Evolutionary conservation across 192 early-diverging fungal species (phyloP).

Genomic region (Rhizophagus clarus): DNA sequence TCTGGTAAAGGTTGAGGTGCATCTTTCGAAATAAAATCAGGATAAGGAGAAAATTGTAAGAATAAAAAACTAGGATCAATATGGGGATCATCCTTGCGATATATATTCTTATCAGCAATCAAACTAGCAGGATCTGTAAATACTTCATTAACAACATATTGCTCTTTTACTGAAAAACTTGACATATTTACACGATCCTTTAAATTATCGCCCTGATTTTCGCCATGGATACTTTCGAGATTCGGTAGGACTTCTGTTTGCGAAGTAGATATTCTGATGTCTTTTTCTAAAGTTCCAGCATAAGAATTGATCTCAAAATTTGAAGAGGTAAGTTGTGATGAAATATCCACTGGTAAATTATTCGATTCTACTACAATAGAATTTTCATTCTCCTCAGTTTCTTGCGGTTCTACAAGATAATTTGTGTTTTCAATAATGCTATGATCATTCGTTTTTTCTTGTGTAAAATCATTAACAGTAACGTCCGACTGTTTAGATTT

Average conservation of each 20-base stretch:
- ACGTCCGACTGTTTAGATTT: not conserved
- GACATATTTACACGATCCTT: not conserved
- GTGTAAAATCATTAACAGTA: not conserved
- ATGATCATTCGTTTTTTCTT: not conserved
- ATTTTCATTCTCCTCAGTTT: not conserved
- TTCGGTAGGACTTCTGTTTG: not conserved
- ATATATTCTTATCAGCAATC: constrained; percentile 9
- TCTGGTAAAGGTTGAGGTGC: constrained; percentile 66
- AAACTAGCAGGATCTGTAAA: constrained; percentile 25
- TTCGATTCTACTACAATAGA: not conserved
- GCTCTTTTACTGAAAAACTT: constrained; percentile 33
- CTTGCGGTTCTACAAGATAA: not conserved
- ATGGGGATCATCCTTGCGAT: constrained; percentile 45
- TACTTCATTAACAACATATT: constrained; percentile 29
- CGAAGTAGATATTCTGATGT: not conserved
- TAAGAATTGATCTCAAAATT: not conserved
- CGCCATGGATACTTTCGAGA: not conserved
- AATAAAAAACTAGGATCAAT: constrained; percentile 64
- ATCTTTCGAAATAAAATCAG: constrained; percentile 62
- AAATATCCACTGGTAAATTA: not conserved
- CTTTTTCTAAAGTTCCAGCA: not conserved
- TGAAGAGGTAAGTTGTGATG: not conserved
- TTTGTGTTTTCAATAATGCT: not conserved
- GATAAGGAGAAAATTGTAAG: constrained; percentile 74
- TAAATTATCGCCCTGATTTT: not conserved